Conservation (phyloP, 192 early-diverging fungal species). For the Backusella australiensis region DNA sequence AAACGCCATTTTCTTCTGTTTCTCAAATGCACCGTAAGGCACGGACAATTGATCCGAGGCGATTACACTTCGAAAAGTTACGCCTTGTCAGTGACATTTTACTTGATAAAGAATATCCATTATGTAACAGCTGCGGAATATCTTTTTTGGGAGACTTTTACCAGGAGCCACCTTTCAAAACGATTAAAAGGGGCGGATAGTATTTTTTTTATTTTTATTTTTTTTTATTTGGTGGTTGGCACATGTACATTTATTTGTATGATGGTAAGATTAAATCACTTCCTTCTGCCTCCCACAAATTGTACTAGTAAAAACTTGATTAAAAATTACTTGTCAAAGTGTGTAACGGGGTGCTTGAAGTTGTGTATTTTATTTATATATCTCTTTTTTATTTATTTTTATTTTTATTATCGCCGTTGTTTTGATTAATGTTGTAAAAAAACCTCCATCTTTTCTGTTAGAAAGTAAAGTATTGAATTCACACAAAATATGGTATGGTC, state of each 20-base stretch:
- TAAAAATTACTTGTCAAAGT: background rate
- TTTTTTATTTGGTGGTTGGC: background rate
- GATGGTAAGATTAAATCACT: background rate
- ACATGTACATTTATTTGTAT: background rate
- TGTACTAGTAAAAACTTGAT: background rate
- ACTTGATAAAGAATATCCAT: background rate
- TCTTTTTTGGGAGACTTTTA: background rate
- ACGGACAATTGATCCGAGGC: slow-evolving; percentile 3
- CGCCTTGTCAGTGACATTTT: background rate
- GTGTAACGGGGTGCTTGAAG: background rate
- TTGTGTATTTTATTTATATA: background rate
- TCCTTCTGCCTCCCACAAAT: background rate
- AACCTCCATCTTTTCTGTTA: background rate
- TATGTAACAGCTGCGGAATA: background rate
- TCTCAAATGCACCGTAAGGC: background rate
- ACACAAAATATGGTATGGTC: background rate
- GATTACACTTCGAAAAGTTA: background rate
- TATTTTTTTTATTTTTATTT: background rate
- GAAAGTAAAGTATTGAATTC: background rate
- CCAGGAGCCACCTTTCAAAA: background rate
- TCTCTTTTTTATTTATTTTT: background rate
- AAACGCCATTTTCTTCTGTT: background rate
- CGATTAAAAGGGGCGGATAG: background rate
- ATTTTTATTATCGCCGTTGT: background rate
- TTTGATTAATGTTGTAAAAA: background rate